Evolutionary conservation across 352 stramenopile species (phyloP).

Genomic region (Phytophthora chlamydospora): DNA sequence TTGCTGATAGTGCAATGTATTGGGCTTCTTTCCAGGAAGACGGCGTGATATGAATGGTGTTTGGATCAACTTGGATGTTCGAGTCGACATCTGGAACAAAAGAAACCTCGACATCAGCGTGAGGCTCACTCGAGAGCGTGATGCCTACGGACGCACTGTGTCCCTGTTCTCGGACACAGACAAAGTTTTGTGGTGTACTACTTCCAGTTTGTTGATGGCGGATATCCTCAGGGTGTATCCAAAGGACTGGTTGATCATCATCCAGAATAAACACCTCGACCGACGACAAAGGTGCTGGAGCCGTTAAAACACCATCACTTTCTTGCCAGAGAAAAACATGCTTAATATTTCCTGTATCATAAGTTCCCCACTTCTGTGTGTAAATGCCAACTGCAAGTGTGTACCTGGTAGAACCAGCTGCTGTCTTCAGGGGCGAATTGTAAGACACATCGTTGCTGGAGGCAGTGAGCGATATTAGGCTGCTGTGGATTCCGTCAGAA

Average conservation of each 20-base stretch:
- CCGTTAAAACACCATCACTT: slow-evolving; percentile 52
- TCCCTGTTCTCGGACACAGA: slow-evolving; percentile 47
- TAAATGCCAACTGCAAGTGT: slow-evolving; percentile 53
- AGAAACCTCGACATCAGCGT: slow-evolving; percentile 41
- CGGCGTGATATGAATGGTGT: slow-evolving; percentile 35
- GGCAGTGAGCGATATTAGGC: slow-evolving; percentile 36
- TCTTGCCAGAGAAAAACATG: slow-evolving; percentile 63
- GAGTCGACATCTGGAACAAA: slow-evolving; percentile 31
- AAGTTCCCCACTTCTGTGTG: slow-evolving; percentile 50
- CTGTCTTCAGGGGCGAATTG: slow-evolving; percentile 38
- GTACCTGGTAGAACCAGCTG: slow-evolving; percentile 26
- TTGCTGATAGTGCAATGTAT: slow-evolving; percentile 31
- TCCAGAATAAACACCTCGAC: slow-evolving; percentile 59
- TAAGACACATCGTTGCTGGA: slow-evolving; percentile 53
- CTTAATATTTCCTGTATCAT: slow-evolving; percentile 59
- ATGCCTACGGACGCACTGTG: slow-evolving; percentile 52
- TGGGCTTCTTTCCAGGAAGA: slow-evolving; percentile 37
- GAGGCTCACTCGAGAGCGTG: slow-evolving; percentile 46
- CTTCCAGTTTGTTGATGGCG: slow-evolving; percentile 34
- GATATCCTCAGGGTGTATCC: slow-evolving; percentile 42
- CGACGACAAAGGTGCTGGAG: slow-evolving; percentile 25
- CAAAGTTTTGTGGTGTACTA: slow-evolving; percentile 33
- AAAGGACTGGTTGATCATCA: slow-evolving; percentile 51
- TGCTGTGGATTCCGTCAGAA: slow-evolving; percentile 43
- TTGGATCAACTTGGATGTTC: slow-evolving; percentile 38